Evolutionary conservation across 2,329 filamentous ascomycete species (phyloP).

Genomic region (Cordyceps sp.): DNA sequence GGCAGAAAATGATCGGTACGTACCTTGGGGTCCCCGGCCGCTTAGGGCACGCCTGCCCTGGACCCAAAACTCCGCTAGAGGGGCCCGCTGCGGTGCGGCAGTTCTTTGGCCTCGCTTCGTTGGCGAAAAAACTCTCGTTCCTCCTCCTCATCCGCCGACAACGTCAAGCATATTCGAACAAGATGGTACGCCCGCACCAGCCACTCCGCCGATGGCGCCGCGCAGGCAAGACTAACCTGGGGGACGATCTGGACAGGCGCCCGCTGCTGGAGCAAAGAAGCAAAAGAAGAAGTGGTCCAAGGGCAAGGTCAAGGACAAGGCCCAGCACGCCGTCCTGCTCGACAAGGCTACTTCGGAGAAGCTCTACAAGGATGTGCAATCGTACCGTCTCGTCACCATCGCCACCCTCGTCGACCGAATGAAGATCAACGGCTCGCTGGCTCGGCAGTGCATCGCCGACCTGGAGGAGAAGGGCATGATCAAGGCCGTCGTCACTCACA

Average conservation of each 20-base stretch:
- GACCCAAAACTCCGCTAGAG: constrained; percentile 12
- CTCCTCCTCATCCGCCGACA: constrained; percentile 19
- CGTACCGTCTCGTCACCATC: constrained; percentile 97
- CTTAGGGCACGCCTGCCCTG: constrained; percentile 27
- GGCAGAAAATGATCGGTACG: constrained; percentile 9
- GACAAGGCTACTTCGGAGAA: constrained; percentile 96
- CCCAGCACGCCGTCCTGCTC: constrained; percentile 96
- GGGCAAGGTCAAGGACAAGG: constrained; percentile 97
- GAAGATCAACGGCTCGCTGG: constrained; percentile 99
- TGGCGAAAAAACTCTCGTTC: constrained; percentile 13
- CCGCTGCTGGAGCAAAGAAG: constrained; percentile 31
- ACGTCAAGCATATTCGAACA: constrained; percentile 24
- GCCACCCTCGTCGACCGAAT: constrained; percentile 97
- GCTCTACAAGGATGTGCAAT: constrained; percentile 99
- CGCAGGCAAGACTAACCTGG: constrained; percentile 1
- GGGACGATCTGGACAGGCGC: constrained; percentile 15
- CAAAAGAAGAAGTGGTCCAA: constrained; percentile 37
- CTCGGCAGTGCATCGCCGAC: constrained; percentile 74
- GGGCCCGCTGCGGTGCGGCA: constrained; percentile 11
- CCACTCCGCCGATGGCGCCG: constrained; percentile 2
- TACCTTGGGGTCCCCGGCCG: constrained; percentile 11
- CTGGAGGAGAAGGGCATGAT: constrained; percentile 97
- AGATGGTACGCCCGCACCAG: constrained; percentile 20
- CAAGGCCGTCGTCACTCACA: constrained; percentile 93
- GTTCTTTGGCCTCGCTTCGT: constrained; percentile 11